Evolutionary conservation across 768 basidiomycete species (phyloP), one percentile per base, ranked within the genome.

Genomic region (Cystofilobasidium ferigula): DNA sequence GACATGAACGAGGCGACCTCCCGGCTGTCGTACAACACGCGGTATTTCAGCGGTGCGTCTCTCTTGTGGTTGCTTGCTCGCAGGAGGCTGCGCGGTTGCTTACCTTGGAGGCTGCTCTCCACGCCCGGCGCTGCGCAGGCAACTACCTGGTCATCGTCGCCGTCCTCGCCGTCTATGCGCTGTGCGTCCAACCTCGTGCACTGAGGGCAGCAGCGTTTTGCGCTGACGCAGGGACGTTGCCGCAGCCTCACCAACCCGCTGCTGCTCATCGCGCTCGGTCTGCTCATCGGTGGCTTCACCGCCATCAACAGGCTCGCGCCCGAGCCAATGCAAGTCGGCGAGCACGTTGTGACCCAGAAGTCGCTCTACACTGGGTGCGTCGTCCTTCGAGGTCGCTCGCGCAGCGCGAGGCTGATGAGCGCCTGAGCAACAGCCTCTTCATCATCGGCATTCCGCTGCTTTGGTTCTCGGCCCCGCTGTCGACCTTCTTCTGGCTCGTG

Each of bases 401-500:
- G 40, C 18, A 60, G n/a, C n/a, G n/a, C n/a, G n/a, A n/a, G n/a
- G n/a, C 38, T 40, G 20, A 5, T 18, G 14, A 7, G 20, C 14
- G 12, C 42, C 42, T 13, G 16, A 43, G 42, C 42, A 1, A 57
- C 62, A 68, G 77, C 47, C 86, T 98, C 34, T 93, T 98, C 78
- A 85, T 91, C 70, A 86, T 95, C 72, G 93, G 93, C 56, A 80
- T 95, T 60, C 91, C 91, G 2, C 80, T 97, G 58, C 83, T 98
- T 66, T 89, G 85, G 84, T 69, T 76, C 68, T 75, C 77, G 13
- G 77, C 79, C 2, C 78, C 78, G n/a, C 63, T 79, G 51, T 77
- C 77, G 16, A 87, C 88, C 30, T 84, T 97, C 78, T 95, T 98
- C 82, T 94, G 90, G 89, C 81, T 97, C 71, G 85, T 94, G 67